Evolutionary conservation across 345 rosid species (phyloP).

Genomic region (Fremontodendron californicum): DNA sequence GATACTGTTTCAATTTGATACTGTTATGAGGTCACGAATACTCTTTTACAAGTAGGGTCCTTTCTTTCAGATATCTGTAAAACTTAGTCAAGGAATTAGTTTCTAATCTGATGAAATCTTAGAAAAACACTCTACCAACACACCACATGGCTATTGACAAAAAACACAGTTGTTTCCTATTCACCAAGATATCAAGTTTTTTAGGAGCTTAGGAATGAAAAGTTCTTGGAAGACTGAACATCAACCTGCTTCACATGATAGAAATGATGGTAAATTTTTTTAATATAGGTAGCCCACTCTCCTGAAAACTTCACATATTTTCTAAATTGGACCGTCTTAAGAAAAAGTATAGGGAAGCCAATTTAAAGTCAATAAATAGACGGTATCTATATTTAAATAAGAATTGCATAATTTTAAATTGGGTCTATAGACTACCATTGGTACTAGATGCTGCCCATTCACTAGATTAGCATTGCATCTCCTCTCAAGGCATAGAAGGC

Average conservation of each 20-base stretch:
- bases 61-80: neutral
- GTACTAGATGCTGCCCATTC: neutral
- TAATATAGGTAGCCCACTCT: neutral
- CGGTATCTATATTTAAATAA: neutral
- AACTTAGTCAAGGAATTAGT: neutral
- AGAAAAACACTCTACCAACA: neutral
- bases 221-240: neutral
- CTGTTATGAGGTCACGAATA: neutral
- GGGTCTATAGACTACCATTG: neutral
- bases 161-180: neutral
- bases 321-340: neutral
- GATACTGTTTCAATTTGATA: neutral
- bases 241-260: neutral
- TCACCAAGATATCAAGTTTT: neutral
- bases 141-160: too few species aligned
- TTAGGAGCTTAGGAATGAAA: neutral
- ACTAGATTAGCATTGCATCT: neutral
- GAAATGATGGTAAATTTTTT: neutral
- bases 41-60: neutral
- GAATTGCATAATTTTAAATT: neutral
- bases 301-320: neutral
- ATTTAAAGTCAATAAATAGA: neutral
- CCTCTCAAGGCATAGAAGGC: neutral
- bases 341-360: neutral
- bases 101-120: neutral